A percentile compares a stretch with the other conserved stretches of the same genome.
phyloP scores from a whole-genome alignment of 441 rosid species.

The Erodium trifolium region DNA sequence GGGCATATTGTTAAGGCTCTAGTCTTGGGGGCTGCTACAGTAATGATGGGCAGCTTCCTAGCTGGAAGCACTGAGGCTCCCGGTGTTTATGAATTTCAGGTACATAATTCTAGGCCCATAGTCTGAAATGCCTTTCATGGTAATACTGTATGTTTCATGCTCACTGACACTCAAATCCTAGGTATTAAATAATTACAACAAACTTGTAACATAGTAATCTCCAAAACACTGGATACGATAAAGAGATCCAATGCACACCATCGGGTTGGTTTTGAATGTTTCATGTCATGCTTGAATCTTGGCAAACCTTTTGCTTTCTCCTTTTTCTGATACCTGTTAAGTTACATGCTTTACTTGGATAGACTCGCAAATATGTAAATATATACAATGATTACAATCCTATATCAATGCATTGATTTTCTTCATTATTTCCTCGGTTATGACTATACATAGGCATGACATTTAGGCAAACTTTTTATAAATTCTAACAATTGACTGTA shows the following conservation, averaged over 20 bases:
- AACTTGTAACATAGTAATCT: no score
- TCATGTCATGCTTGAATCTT: background rate
- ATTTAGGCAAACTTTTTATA: background rate
- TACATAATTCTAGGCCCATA: slow-evolving; percentile 18
- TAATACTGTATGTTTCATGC: background rate
- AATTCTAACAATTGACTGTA: background rate
- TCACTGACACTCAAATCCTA: background rate
- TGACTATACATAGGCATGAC: background rate
- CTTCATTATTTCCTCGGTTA: no score
- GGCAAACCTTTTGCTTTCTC: background rate
- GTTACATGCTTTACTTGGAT: background rate
- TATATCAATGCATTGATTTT: background rate
- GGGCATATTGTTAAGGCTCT: slow-evolving; percentile 84
- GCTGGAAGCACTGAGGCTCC: slow-evolving; percentile 89
- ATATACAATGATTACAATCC: background rate
- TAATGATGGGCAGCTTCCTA: slow-evolving; percentile 89
- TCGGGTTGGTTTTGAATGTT: background rate
- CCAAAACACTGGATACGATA: no score
- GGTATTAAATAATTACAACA: no score
- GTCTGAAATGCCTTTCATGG: background rate
- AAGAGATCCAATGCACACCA: no score
- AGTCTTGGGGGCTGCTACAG: slow-evolving; percentile 74
- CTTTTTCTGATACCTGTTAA: background rate
- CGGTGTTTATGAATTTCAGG: slow-evolving; percentile 54
- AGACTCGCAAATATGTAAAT: background rate